Conservation (phyloP, 139 green algal genomes). For the Marvania coccoides region DNA sequence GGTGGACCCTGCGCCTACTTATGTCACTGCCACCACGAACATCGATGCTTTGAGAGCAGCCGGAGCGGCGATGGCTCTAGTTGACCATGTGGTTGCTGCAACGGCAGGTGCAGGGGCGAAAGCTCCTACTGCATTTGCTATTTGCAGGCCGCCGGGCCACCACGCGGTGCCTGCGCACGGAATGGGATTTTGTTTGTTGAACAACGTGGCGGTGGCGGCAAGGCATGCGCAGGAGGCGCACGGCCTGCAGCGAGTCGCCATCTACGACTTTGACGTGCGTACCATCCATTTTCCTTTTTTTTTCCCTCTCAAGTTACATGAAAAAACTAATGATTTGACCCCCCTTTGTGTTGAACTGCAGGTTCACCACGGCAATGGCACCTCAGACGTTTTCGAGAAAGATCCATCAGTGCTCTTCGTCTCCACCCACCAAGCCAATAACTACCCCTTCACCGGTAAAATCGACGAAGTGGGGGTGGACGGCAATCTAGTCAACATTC, state of each 20-base stretch:
- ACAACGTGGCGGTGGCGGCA: conserved; percentile 64
- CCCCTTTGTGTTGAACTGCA: no score
- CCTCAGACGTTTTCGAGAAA: conserved; percentile 68
- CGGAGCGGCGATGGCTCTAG: conserved; percentile 27
- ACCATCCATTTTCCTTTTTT: no score
- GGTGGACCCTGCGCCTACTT: conserved; percentile 8
- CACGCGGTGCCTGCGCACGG: conserved; percentile 47
- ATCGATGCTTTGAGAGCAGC: conserved; percentile 14
- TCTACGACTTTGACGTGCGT: conserved; percentile 90
- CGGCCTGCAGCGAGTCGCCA: conserved; percentile 48
- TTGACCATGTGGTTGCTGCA: conserved; percentile 32
- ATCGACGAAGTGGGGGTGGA: conserved; percentile 59
- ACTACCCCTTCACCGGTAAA: conserved; percentile 56
- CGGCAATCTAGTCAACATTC: conserved; percentile 75
- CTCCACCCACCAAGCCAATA: conserved; percentile 62
- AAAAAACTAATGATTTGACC: no score
- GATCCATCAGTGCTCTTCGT: conserved; percentile 79
- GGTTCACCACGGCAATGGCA: conserved; percentile 81
- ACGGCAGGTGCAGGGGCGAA: not conserved
- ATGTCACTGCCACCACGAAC: conserved; percentile 18
- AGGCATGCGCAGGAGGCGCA: conserved; percentile 39
- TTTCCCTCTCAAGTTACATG: no score
- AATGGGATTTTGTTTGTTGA: conserved; percentile 83
- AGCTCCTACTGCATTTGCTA: conserved; percentile 45
- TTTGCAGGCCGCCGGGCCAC: conserved; percentile 81